Evolutionary conservation across 768 basidiomycete genomes (phyloP).

Genomic region (Polyporus arcularius): DNA sequence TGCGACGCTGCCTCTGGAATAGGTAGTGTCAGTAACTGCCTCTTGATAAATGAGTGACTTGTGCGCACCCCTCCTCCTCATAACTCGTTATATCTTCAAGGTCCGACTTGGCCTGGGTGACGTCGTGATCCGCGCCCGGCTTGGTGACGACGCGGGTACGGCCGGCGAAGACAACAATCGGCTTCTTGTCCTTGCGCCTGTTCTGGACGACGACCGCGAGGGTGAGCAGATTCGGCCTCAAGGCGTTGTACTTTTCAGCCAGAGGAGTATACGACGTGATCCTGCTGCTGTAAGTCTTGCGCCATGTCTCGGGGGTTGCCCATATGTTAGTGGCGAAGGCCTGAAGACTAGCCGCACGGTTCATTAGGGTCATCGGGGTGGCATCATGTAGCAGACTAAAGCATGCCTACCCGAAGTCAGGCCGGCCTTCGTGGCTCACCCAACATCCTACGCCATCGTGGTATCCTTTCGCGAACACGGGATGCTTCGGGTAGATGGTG

Average conservation of each 20-base stretch:
- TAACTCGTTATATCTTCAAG: not conserved
- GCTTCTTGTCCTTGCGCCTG: conserved; percentile 6
- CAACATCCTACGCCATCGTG: conserved; percentile 8
- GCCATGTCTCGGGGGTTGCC: too few species aligned
- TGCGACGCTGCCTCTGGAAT: not conserved
- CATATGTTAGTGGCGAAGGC: too few species aligned
- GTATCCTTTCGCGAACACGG: conserved; percentile 5
- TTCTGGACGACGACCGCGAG: conserved; percentile 10
- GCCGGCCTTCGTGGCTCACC: conserved; percentile 1
- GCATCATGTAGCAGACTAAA: too few species aligned
- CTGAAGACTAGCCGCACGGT: too few species aligned
- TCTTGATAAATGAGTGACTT: too few species aligned
- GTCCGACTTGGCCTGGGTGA: not conserved
- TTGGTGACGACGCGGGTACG: not conserved
- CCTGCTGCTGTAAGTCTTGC: too few species aligned
- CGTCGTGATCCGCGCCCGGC: conserved; percentile 3
- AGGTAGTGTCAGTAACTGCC: not conserved
- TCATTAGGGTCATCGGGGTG: too few species aligned
- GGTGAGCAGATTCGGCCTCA: not conserved
- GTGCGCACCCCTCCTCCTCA: not conserved
- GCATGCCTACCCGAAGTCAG: conserved; percentile 4
- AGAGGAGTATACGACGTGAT: too few species aligned
- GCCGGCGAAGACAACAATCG: conserved; percentile 1
- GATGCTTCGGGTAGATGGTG: not conserved
- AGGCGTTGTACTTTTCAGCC: not conserved